Percentiles rank a stretch among this genome's conserved stretches.
These are phyloP conservation scores for Metschnikowia cerradonensis DNA, from an alignment of 805 yeast genomes.

Conservation along the genomic window DNA sequence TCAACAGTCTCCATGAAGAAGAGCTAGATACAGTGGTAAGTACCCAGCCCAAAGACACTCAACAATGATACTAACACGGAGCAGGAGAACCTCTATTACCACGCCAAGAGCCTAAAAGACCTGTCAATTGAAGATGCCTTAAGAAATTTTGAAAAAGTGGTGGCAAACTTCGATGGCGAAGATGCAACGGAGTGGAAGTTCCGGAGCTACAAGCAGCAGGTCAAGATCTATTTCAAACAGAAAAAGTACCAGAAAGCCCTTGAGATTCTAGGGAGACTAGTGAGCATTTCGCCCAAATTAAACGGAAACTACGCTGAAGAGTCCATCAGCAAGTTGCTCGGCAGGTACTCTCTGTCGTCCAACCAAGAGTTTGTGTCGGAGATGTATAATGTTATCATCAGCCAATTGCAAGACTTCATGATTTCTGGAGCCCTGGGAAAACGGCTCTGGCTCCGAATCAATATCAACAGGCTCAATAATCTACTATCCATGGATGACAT, in stretches of 20 bases:
- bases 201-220: conserved; percentile 38
- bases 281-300: conserved; percentile 23
- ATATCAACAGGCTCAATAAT: conserved; percentile 40
- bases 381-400: conserved; percentile 30
- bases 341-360: conserved; percentile 27
- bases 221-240: conserved; percentile 30
- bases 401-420: conserved; percentile 19
- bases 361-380: conserved; percentile 26
- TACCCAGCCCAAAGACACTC: neutral
- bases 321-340: conserved; percentile 33
- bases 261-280: conserved; percentile 20
- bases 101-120: conserved; percentile 37
- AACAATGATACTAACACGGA: conserved; percentile 13
- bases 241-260: conserved; percentile 24
- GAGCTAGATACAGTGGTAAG: conserved; percentile 16
- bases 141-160: conserved; percentile 15
- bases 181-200: conserved; percentile 32
- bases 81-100: conserved; percentile 31
- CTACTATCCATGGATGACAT: conserved; percentile 28
- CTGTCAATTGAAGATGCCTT: conserved; percentile 18
- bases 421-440: conserved; percentile 17
- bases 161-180: conserved; percentile 20
- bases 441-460: conserved; percentile 47
- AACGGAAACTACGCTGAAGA: conserved; percentile 38
- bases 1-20: conserved; percentile 20